Percentiles rank a stretch among this genome's conserved stretches.
These are phyloP conservation scores for Paramarasmius palmivorus DNA, from an alignment of 1,284 basidiomycete species.

Conservation along the genomic window DNA sequence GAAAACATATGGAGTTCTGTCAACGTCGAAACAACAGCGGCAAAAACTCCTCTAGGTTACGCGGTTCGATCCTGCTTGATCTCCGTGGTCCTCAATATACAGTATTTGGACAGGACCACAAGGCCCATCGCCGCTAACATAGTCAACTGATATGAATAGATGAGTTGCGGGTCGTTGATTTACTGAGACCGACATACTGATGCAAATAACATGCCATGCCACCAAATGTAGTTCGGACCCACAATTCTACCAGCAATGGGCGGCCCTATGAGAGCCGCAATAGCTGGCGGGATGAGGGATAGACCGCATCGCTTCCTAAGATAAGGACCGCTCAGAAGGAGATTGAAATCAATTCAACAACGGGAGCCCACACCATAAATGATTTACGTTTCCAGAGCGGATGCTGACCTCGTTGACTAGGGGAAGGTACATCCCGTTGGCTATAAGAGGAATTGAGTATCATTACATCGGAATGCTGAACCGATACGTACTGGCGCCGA, in stretches of 20 bases:
- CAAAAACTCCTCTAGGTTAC: neutral
- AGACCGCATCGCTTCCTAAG: neutral
- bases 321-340: neutral
- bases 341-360: neutral
- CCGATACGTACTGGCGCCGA: slow-evolving; percentile 21
- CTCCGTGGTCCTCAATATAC: neutral
- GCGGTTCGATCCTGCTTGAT: neutral
- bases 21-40: neutral
- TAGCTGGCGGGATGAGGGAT: neutral
- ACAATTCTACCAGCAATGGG: neutral
- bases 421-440: neutral
- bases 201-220: neutral
- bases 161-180: too few relatives aligned
- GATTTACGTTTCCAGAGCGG: neutral
- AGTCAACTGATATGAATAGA: too few relatives aligned
- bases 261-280: neutral
- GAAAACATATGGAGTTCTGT: too few relatives aligned
- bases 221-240: neutral
- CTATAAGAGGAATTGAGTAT: slow-evolving; percentile 17
- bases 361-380: neutral
- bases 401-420: neutral
- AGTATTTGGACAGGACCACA: neutral
- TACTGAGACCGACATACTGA: neutral
- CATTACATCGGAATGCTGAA: neutral
- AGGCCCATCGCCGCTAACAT: neutral